Base-by-base conservation (phyloP, 2,329 filamentous ascomycete genomes). In the Fusarium bulbicola region DNA sequence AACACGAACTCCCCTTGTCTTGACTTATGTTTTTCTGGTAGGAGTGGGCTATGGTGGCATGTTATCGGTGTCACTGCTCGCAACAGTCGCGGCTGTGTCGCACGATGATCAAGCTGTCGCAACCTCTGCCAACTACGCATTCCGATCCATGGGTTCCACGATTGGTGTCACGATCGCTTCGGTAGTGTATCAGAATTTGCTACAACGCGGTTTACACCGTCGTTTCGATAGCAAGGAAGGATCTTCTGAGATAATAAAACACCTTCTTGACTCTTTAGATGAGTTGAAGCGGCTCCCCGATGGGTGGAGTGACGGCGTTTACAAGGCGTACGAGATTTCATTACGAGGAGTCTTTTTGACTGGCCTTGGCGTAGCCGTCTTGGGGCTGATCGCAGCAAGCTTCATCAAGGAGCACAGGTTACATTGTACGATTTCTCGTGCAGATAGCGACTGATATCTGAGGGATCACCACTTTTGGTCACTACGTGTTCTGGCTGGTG, bases 381-480 rank as follows among this genome's bases (percentile, higher is more conserved):
- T 43, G 13, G 53, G 37, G 21, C 5, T 57, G 12, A 1, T 57
- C 5, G 53, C 39, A 6, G 16, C 39, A 5, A 21, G 18, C 9
- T 45, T 45, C 8, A 43, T 57, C 12, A 57, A 15, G 13, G 37
- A 57, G 28, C 16, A 57, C 15, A 45, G 5, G 28, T 6, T 57
- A 9, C 39, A 45, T 11, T 7, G 13, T 12, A 57, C 53, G 2
- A 24, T 57, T 9, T 57, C 53, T 21, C 37, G 53, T 20, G n/a
- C 8, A 10, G 53, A 45, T 11, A 2, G 26, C 8, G 28, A 57
- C 3, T 56, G 6, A 42, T 32, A 7, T 5, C 18, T 11, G 3
- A n/a, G 6, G 6, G 26, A 12, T n/a, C 28, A 16, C 20, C 1
- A 7, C 3, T 4, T 8, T 30, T 16, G 1, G 26, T 12, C 26